These are phyloP conservation scores for Coemansia sp. DNA, from an alignment of 192 early-diverging fungal genomes.

Conservation along the genomic window DNA sequence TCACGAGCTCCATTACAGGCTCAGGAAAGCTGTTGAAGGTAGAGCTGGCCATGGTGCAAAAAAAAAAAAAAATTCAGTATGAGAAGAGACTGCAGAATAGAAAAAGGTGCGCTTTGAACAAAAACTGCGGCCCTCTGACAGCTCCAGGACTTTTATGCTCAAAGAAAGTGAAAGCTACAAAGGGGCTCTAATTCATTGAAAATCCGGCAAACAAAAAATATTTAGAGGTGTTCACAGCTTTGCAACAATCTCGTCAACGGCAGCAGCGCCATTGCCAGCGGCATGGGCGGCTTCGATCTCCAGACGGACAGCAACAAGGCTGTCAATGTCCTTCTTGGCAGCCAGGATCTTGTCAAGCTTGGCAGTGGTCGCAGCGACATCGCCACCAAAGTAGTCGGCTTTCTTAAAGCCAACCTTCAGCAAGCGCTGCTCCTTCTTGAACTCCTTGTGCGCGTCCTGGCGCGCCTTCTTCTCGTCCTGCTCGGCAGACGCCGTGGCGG, in stretches of 20 bases:
- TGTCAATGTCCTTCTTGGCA: slow-evolving; percentile 60
- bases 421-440: slow-evolving; percentile 90
- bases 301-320: slow-evolving; percentile 56
- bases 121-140: no score
- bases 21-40: no score
- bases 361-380: slow-evolving; percentile 68
- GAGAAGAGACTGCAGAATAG: no score
- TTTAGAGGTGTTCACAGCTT: slow-evolving; percentile 40
- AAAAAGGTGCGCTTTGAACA: no score
- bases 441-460: slow-evolving; percentile 81
- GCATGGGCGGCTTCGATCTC: slow-evolving; percentile 63
- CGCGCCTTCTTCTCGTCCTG: slow-evolving; percentile 80
- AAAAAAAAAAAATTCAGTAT: no score
- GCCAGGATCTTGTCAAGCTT: slow-evolving; percentile 76
- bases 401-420: slow-evolving; percentile 76
- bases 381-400: slow-evolving; percentile 73
- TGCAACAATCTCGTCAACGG: slow-evolving; percentile 53
- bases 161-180: neutral
- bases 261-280: slow-evolving; percentile 60
- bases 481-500: slow-evolving; percentile 58
- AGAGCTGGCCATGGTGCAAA: no score
- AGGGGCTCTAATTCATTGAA: neutral
- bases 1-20: no score
- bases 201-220: no score
- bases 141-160: no score